Evolutionary conservation across 2,329 filamentous ascomycete genomes (phyloP).

Genomic region (Cladophialophora immunda): DNA sequence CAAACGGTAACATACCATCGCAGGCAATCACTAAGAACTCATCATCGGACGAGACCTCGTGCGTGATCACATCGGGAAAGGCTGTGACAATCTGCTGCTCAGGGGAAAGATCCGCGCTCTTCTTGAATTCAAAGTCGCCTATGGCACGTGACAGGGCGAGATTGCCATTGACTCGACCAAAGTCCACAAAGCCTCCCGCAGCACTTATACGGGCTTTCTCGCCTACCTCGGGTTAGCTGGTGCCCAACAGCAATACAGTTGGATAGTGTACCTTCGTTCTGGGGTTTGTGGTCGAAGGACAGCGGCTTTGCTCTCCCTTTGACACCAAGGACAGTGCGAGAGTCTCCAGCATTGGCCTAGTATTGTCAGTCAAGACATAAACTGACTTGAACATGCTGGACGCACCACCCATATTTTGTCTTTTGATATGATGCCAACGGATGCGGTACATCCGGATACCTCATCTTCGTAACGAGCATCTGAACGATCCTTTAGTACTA

Average conservation of each 20-base stretch:
- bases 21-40: slow-evolving; percentile 95
- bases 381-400: slow-evolving; percentile 6
- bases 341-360: slow-evolving; percentile 96
- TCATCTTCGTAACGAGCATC: slow-evolving; percentile 98
- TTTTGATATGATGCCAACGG: slow-evolving; percentile 85
- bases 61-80: slow-evolving; percentile 90
- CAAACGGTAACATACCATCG: slow-evolving; percentile 70
- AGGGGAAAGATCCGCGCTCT: slow-evolving; percentile 94
- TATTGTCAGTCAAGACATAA: slow-evolving; percentile 41
- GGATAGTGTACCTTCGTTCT: slow-evolving; percentile 80
- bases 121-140: slow-evolving; percentile 99
- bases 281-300: slow-evolving; percentile 99
- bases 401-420: slow-evolving; percentile 95
- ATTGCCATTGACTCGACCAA: slow-evolving; percentile 97
- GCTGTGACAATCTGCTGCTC: slow-evolving; percentile 99
- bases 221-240: slow-evolving; percentile 61
- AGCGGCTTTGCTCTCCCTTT: slow-evolving; percentile 97
- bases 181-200: slow-evolving; percentile 97
- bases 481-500: slow-evolving; percentile 53
- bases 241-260: neutral
- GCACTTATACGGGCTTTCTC: slow-evolving; percentile 97
- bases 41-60: slow-evolving; percentile 90
- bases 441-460: slow-evolving; percentile 96
- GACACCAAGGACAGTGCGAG: slow-evolving; percentile 90
- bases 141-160: slow-evolving; percentile 95